Evolutionary conservation across 2,329 filamentous ascomycete genomes (phyloP), one percentile per base, ranked within the genome.

Genomic region (Monosporascus sp.): DNA sequence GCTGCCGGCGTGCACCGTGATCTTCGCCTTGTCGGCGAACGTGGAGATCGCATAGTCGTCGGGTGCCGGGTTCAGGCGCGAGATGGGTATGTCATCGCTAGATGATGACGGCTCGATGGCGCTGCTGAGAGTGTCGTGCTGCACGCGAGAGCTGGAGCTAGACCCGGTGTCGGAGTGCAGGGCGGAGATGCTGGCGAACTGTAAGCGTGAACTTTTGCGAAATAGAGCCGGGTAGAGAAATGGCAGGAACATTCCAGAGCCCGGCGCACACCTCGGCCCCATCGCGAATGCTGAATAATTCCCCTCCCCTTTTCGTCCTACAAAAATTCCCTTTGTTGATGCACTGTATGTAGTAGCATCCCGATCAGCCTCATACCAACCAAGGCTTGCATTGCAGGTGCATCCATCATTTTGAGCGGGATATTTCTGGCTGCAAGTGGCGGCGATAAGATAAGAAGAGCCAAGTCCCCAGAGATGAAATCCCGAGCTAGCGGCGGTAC

Each of bases 1-100:
- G 2, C 78, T 74, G 8, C 94, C 94, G 18, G 92, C 88, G 62
- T 88, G 81, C 3, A 97, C 72, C 0, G 83, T 88, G 28, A 97
- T 72, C 7, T 83, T 82, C 52, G 92, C 92, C 68, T 89, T 88
- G 72, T 99, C 94, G 52, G 89, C 86, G 66, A 99, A 99, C 45
- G 86, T 87, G 4, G 90, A 84, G 35, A 86, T 78, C 17, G 88
- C 82, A 72, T 95, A 97, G 70, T 96, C 91, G 64, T 91, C 87
- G 0, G 92, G 91, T 0, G 82, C 68, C 2, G 93, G 93, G 68
- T 96, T 89, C 20, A 97, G 81, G 58, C 86, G 87, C 5, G 83
- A 79, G 43, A 70, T 65, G 28, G 74, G 71, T 14, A 77, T 66
- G 47, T 69, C 63, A 58, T 72, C 72, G 55, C 59, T 72, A 49